Evolutionary conservation across 1,284 basidiomycete species (phyloP).

Genomic region (Ustilago trichophora): DNA sequence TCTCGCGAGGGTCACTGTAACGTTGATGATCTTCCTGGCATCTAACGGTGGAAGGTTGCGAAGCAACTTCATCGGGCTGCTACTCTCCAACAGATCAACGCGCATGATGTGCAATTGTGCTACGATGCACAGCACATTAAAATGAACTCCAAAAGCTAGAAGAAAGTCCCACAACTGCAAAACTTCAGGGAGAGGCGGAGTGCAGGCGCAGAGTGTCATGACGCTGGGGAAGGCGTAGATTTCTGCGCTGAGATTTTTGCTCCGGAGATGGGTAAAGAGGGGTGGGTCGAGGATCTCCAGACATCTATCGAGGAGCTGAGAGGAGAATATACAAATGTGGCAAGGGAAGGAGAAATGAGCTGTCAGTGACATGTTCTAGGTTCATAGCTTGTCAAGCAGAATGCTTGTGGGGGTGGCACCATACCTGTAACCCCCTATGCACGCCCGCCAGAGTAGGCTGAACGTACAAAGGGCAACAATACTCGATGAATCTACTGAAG

Average conservation of each 20-base stretch:
- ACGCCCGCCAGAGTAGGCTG: slow-evolving; percentile 94
- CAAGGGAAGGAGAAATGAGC: too few species aligned
- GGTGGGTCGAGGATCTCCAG: slow-evolving; percentile 88
- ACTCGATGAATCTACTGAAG: slow-evolving; percentile 92
- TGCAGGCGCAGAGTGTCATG: slow-evolving; percentile 93
- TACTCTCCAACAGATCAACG: slow-evolving; percentile 83
- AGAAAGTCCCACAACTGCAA: slow-evolving; percentile 96
- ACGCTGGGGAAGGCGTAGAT: slow-evolving; percentile 97
- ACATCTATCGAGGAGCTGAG: slow-evolving; percentile 90
- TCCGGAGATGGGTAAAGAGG: slow-evolving; percentile 80
- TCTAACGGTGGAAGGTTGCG: slow-evolving; percentile 93
- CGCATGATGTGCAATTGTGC: slow-evolving; percentile 90
- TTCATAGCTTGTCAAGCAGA: too few species aligned
- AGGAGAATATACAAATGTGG: too few species aligned
- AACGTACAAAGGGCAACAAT: slow-evolving; percentile 90
- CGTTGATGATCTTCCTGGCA: slow-evolving; percentile 84
- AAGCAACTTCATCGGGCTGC: slow-evolving; percentile 91
- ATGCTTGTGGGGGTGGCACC: too few species aligned
- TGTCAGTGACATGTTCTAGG: too few species aligned
- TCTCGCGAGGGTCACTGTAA: slow-evolving; percentile 89
- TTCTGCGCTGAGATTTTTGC: slow-evolving; percentile 95
- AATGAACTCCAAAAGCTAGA: slow-evolving; percentile 91
- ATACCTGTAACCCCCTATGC: slow-evolving; percentile 87
- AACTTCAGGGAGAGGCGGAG: slow-evolving; percentile 92
- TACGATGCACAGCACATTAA: slow-evolving; percentile 94